Percentiles rank a stretch among this genome's conserved stretches.
Conservation (phyloP, 2,329 filamentous ascomycete species). For the Cercospora citrullina region DNA sequence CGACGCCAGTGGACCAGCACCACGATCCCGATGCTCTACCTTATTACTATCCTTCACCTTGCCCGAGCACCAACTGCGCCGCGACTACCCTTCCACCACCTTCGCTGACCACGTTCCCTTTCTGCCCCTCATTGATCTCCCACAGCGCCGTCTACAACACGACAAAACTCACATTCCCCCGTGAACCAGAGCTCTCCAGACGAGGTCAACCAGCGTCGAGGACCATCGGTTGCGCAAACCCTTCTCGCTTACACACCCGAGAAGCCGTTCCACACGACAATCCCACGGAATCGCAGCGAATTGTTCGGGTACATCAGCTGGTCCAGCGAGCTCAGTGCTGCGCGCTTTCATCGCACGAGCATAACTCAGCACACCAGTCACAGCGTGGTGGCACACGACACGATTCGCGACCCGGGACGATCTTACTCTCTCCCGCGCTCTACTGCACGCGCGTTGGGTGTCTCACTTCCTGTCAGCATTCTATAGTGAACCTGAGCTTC, state of each 20-base stretch:
- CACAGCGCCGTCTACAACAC: neutral
- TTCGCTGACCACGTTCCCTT: neutral
- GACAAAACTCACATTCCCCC: neutral
- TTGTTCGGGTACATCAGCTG: neutral
- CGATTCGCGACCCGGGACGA: conserved; percentile 6
- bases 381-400: conserved; percentile 6
- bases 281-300: neutral
- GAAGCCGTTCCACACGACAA: neutral
- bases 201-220: neutral
- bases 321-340: neutral
- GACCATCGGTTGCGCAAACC: neutral
- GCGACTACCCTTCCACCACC: neutral
- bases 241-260: neutral
- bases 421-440: conserved; percentile 1
- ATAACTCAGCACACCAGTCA: neutral
- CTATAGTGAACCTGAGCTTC: neutral
- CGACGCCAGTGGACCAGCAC: conserved; percentile 10
- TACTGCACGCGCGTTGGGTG: conserved; percentile 12
- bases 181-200: neutral
- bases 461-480: conserved; percentile 1
- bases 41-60: conserved; percentile 6
- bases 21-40: conserved; percentile 11
- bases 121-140: neutral
- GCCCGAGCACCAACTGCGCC: neutral
- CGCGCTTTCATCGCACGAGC: neutral